Evolutionary conservation across 768 basidiomycete species (phyloP).

Genomic region (Clavaria fumosa): DNA sequence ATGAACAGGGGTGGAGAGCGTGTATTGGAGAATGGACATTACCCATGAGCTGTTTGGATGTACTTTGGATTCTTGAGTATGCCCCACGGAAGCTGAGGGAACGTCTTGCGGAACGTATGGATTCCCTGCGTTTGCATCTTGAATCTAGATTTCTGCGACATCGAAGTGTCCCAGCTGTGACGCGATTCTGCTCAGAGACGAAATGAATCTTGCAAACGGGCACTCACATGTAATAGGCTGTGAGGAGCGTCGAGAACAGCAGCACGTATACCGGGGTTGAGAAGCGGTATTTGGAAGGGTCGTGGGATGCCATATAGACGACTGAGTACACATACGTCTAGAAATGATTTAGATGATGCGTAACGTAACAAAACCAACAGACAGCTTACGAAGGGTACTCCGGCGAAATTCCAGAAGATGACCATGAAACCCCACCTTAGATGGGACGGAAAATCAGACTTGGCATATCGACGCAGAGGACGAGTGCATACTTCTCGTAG

Average conservation of each 20-base stretch:
- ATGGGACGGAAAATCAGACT: background rate
- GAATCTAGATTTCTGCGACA: constrained; percentile 95
- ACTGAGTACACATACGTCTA: constrained; percentile 96
- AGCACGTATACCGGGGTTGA: constrained; percentile 58
- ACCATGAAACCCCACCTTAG: constrained; percentile 86
- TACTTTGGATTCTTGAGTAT: constrained; percentile 74
- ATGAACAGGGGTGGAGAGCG: background rate
- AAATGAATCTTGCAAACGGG: constrained; percentile 1
- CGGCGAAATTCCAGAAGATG: constrained; percentile 95
- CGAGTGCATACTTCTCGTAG: constrained; percentile 66
- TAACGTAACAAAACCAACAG: background rate
- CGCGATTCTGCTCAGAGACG: constrained; percentile 3
- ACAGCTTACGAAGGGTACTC: constrained; percentile 69
- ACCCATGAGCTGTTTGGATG: constrained; percentile 93
- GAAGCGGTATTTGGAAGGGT: constrained; percentile 78
- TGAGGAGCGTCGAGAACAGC: constrained; percentile 62
- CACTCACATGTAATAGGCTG: constrained; percentile 78
- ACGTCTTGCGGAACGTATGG: constrained; percentile 70
- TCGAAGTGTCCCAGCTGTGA: constrained; percentile 77
- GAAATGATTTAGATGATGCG: constrained; percentile 4
- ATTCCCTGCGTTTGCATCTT: constrained; percentile 94
- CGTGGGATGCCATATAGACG: constrained; percentile 93
- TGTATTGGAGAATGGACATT: constrained; percentile 8
- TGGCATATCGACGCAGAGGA: constrained; percentile 3
- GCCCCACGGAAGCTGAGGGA: constrained; percentile 84